Evolutionary conservation across 306 rosid genomes (phyloP).

Genomic region (Sechiopsis laciniata): DNA sequence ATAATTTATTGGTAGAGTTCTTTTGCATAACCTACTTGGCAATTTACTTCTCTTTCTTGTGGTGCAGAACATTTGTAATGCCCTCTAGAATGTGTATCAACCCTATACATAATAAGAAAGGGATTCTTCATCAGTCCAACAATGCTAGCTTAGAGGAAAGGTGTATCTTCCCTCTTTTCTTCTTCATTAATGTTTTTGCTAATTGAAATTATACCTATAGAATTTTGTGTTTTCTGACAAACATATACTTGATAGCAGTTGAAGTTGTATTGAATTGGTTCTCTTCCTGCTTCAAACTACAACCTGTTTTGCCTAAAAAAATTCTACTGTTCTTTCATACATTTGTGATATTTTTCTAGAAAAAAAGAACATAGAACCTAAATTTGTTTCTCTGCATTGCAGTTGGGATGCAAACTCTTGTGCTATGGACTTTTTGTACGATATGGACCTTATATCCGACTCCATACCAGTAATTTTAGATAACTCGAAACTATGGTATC

Average conservation of each 20-base stretch:
- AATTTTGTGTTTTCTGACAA: neutral
- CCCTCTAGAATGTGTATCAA: constrained; percentile 93
- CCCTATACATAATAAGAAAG: constrained; percentile 86
- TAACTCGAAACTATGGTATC: constrained; percentile 72
- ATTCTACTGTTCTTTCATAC: neutral
- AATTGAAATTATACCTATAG: too few relatives aligned
- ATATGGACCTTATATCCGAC: constrained; percentile 53
- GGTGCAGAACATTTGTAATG: constrained; percentile 82
- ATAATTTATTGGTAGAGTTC: neutral
- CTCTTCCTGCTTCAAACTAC: constrained; percentile 1
- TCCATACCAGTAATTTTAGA: constrained; percentile 82
- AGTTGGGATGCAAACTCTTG: constrained; percentile 84
- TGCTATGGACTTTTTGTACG: constrained; percentile 82
- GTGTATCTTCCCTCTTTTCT: constrained; percentile 29
- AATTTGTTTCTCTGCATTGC: constrained; percentile 28
- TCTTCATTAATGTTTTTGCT: too few relatives aligned
- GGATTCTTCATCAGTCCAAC: constrained; percentile 55
- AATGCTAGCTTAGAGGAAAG: constrained; percentile 55
- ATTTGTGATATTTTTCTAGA: neutral
- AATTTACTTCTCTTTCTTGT: constrained; percentile 21
- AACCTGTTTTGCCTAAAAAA: neutral
- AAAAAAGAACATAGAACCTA: neutral
- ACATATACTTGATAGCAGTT: neutral
- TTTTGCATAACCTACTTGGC: neutral
- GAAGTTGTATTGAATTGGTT: neutral